These are phyloP conservation scores for Cyclotella kingstonii DNA, from an alignment of 108 stramenopile species.

Conservation along the genomic window DNA sequence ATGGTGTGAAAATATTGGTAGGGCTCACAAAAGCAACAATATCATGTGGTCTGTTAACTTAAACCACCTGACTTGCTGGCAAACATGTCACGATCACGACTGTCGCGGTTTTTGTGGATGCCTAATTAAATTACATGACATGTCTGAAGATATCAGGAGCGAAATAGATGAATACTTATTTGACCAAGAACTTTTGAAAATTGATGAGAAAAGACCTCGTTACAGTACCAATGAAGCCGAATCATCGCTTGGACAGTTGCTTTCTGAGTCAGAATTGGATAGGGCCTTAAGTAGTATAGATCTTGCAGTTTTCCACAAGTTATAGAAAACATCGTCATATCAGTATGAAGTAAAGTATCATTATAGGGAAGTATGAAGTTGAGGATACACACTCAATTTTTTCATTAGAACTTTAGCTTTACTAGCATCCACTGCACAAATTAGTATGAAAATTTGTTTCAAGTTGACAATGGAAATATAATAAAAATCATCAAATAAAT, in stretches of 20 bases:
- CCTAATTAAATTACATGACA: conserved; percentile 19
- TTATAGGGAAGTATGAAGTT: too few relatives aligned
- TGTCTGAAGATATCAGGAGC: conserved; percentile 35
- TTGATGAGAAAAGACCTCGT: conserved; percentile 31
- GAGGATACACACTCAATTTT: too few relatives aligned
- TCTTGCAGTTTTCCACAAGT: too few relatives aligned
- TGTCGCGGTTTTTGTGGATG: conserved; percentile 56
- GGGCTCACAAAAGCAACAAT: conserved; percentile 65
- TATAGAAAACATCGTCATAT: too few relatives aligned
- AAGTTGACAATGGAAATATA: background rate
- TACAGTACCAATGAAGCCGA: too few relatives aligned
- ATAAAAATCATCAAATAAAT: conserved; percentile 21
- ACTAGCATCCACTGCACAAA: too few relatives aligned
- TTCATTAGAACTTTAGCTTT: too few relatives aligned
- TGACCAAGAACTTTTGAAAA: conserved; percentile 39
- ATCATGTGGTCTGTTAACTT: conserved; percentile 83
- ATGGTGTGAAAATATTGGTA: conserved; percentile 52
- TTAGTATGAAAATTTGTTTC: too few relatives aligned
- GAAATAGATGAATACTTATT: conserved; percentile 47
- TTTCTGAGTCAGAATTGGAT: too few relatives aligned
- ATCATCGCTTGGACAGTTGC: too few relatives aligned
- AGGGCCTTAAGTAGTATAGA: too few relatives aligned
- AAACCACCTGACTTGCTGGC: conserved; percentile 46
- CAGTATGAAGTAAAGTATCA: too few relatives aligned
- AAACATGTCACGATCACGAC: conserved; percentile 79